Evolutionary conservation across 2,329 filamentous ascomycete species (phyloP).

Genomic region (Aspergillus melleus): DNA sequence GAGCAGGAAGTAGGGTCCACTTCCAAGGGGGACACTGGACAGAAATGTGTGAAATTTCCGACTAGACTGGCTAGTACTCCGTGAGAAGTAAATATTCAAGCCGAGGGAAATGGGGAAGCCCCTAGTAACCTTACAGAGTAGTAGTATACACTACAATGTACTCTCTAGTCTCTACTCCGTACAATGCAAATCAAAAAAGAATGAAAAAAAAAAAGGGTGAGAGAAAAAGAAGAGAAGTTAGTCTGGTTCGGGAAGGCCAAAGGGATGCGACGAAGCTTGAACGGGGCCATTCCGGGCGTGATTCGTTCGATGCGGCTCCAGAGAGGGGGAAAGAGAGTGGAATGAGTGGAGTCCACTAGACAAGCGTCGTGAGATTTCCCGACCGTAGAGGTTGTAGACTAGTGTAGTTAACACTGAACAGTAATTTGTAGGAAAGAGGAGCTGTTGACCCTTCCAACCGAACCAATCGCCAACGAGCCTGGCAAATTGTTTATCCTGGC

Average conservation of each 20-base stretch:
- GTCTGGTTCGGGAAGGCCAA: slow-evolving; percentile 11
- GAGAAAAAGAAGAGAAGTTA: not conserved
- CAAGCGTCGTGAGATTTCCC: not conserved
- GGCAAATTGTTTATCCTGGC: not conserved
- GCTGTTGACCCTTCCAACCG: not conserved
- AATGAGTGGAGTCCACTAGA: not conserved
- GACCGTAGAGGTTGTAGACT: no score
- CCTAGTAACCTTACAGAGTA: no score
- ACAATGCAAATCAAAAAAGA: not conserved
- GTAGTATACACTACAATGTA: no score
- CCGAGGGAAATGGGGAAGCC: not conserved
- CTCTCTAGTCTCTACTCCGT: no score
- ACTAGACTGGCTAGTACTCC: no score
- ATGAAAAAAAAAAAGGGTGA: not conserved
- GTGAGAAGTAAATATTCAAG: no score
- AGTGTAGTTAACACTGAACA: not conserved
- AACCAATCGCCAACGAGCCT: not conserved
- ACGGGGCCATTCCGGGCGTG: slow-evolving; percentile 4
- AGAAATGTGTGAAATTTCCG: no score
- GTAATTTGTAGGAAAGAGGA: no score
- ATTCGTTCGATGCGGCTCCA: slow-evolving; percentile 10
- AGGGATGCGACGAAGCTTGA: slow-evolving; percentile 16
- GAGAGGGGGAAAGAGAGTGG: not conserved
- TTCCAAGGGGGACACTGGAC: not conserved
- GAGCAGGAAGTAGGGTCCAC: not conserved